Base-by-base conservation (phyloP, 495 filamentous ascomycete genomes). In the Podospora pseudopauciseta region DNA sequence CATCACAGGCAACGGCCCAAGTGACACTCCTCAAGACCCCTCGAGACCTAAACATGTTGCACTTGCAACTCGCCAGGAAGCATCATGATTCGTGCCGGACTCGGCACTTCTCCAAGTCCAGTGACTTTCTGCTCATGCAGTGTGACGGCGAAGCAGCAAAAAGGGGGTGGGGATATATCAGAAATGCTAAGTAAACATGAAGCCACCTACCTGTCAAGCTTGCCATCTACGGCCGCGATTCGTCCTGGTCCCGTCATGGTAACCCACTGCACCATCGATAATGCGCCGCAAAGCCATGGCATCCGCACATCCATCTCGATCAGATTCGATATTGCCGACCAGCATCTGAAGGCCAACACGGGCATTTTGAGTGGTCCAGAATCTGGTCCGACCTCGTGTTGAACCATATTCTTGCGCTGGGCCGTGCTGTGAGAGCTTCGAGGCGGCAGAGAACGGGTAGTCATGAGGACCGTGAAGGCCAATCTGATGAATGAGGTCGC, bases 181-280 rank as follows among this genome's bases (percentile, higher is more conserved):
- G 30, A 32, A 32, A 32, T 49, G 39, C 9, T 65, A 73, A 74
- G 65, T 49, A 77, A 73, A 76, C 49, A 70, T 72, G 68, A 70
- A 65, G 39, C 66, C 49, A 60, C 93, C 89, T 87, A 97, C 93
- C 92, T 94, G 86, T 97, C 92, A 78, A 97, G 82, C 71, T 88
- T 84, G 66, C 92, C 89, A 78, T 93, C 85, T 9, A 90, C 86
- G 75, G 84, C 83, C 78, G 91, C 92, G 53, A 96, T 76, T 78
- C 80, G 83, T 72, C 92, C 90, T 70, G 91, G 90, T 54, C 92
- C 91, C 71, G 80, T 81, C 72, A 94, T 76, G 73, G 87, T 82
- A 68, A 86, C 83, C 82, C 90, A 88, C 79, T 93, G 92, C 65
- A 88, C 73, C 74, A 97, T 84, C 63, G 90, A 87, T 49, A 93